A percentile compares a stretch with the other conserved stretches of the same genome.
Conservation (phyloP, 345 rosid genomes). For the Eucalyptus regnans region DNA sequence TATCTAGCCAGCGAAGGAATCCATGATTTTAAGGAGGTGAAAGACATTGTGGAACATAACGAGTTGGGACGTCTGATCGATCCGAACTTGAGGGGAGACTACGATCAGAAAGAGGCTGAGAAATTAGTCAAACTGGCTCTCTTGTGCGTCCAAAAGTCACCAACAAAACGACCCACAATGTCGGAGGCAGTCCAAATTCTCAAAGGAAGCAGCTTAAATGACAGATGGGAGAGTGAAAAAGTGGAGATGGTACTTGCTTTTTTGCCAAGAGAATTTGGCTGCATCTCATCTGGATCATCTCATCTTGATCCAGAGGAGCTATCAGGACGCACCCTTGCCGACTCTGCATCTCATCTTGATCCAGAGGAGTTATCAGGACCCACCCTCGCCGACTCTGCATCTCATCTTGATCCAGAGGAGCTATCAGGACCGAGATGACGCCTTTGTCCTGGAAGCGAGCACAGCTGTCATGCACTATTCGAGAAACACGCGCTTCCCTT, state of each 20-base stretch:
- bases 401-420: background rate
- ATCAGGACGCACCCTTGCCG: background rate
- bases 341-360: too few relatives aligned
- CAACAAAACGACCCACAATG: background rate
- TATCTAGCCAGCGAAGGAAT: accelerated
- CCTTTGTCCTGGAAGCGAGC: background rate
- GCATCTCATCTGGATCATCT: background rate
- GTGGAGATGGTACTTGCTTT: background rate
- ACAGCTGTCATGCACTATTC: background rate
- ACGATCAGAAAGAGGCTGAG: background rate
- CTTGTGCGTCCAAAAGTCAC: background rate
- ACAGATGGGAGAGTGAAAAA: background rate
- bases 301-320: background rate
- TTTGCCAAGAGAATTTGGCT: accelerated
- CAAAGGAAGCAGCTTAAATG: background rate
- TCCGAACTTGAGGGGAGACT: background rate
- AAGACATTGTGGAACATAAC: background rate
- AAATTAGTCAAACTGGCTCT: background rate
- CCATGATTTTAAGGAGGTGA: background rate
- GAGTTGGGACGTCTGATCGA: background rate
- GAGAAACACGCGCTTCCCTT: background rate
- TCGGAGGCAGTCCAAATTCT: background rate
- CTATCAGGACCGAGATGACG: background rate
- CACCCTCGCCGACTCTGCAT: background rate
- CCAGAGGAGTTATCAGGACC: background rate